phyloP scores from a whole-genome alignment of 108 stramenopile genomes.

The Cyclotella atomus region DNA sequence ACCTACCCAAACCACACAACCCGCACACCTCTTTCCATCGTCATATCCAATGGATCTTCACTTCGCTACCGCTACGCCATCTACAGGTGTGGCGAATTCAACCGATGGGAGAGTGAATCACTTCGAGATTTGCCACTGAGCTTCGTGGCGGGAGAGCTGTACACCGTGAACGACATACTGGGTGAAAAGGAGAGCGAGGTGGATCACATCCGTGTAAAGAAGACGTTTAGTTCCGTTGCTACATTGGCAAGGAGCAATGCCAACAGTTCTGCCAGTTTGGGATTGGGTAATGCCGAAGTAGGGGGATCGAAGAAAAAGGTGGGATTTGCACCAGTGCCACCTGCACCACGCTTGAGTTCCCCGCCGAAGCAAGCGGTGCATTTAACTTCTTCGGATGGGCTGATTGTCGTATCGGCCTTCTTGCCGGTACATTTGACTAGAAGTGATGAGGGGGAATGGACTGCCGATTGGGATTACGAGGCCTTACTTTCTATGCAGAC shows the following conservation, averaged over 20 bases:
- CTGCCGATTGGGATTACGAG: conserved; percentile 96
- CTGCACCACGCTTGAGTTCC: conserved; percentile 31
- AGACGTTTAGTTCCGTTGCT: conserved; percentile 23
- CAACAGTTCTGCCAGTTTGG: conserved; percentile 17
- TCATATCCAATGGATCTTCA: conserved; percentile 30
- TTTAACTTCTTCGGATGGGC: conserved; percentile 83
- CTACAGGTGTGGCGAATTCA: conserved; percentile 67
- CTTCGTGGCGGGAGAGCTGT: conserved; percentile 64
- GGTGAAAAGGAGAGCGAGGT: conserved; percentile 65
- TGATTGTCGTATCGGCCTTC: conserved; percentile 89
- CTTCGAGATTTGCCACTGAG: conserved; percentile 46
- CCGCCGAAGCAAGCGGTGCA: conserved; percentile 60
- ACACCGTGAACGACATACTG: conserved; percentile 77
- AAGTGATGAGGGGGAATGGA: conserved; percentile 66
- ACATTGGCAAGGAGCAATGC: conserved; percentile 36
- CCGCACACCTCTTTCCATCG: conserved; percentile 55
- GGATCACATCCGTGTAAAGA: conserved; percentile 65
- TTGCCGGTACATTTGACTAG: conserved; percentile 85
- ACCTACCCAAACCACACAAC: conserved; percentile 81
- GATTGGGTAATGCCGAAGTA: not conserved
- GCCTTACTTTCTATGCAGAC: conserved; percentile 93
- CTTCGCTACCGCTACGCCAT: conserved; percentile 78
- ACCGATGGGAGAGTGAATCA: conserved; percentile 78
- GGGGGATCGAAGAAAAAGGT: conserved; percentile 67
- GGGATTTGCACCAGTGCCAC: conserved; percentile 74